Evolutionary conservation across 441 rosid species (phyloP), one percentile per base, ranked within the genome.

Genomic region (Euphorbia corollata): DNA sequence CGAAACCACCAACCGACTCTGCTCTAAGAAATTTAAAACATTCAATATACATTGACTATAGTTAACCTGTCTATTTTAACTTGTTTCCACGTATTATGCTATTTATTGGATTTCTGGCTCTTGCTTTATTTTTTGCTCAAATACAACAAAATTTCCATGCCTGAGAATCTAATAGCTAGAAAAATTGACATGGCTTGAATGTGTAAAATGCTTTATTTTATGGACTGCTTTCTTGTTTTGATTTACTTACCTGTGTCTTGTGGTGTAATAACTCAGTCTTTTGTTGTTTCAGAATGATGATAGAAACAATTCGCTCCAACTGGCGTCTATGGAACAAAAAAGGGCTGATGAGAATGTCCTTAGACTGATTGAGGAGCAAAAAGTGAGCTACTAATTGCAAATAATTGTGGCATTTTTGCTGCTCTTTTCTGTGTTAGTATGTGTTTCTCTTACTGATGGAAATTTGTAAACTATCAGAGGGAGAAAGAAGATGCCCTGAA

Each of bases 321-420:
- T 86, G 74, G 99, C 96, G 61, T 86, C 97, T 53, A 63, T 70
- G 66, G 97, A 93, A 80, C 90, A 83, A 82, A 77, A 79, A 73
- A 93, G 77, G 78, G 88, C 96, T 18, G 91, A 91, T 69, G 88
- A 84, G 73, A 85, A 83, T 20, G 87, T 87, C 45, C 70, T 86
- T 64, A 86, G 88, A 74, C 87, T 91, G 80, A 83, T 84, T 59
- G 95, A 89, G 77, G 88, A 85, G 77, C 97, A 89, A 65, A 83
- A 91, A 88, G 96, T 89, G 62, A 66, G 70, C 68, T 43, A 16
- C 43, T 62, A 5, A 38, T 6, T 22, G 13, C n/a, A 38, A 16
- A 56, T 18, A 41, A 6, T 16, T 3, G 6, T 32, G 55, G 24
- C 20, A 55, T 70, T 63, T 47, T 38, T 27, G 34, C 59, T 48